phyloP scores from a whole-genome alignment of 2,329 filamentous ascomycete genomes.

The Aspergillus cejpii region DNA sequence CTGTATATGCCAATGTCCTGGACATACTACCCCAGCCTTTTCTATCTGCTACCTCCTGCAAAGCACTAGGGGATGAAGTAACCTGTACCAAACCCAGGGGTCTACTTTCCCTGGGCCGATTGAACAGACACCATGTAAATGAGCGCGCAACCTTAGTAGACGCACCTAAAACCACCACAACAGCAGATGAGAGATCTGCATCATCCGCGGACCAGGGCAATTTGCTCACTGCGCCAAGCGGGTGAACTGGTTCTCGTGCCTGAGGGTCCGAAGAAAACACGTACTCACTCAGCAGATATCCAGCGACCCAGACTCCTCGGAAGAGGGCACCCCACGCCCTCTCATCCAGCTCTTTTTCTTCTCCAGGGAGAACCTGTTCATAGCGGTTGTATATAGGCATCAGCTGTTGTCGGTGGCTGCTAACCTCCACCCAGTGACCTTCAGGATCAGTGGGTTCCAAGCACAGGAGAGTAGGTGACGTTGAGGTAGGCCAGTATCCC shows the following conservation, averaged over 20 bases:
- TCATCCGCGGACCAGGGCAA: constrained; percentile 25
- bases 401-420: constrained; percentile 30
- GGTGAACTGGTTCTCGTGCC: constrained; percentile 5
- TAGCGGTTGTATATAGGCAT: constrained; percentile 46
- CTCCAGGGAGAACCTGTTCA: constrained; percentile 7
- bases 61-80: constrained; percentile 4
- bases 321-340: constrained; percentile 23
- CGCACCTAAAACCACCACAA: constrained; percentile 27
- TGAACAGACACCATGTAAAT: constrained; percentile 9
- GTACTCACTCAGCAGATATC: constrained; percentile 30
- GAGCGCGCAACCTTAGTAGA: constrained; percentile 25
- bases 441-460: constrained; percentile 21
- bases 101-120: background rate
- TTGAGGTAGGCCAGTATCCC: constrained; percentile 43
- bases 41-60: background rate
- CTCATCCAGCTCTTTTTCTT: background rate
- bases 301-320: constrained; percentile 20
- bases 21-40: background rate
- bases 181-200: constrained; percentile 32
- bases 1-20: constrained; percentile 3
- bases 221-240: constrained; percentile 12
- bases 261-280: constrained; percentile 20
- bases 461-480: constrained; percentile 28
- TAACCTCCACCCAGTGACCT: constrained; percentile 35
- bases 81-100: constrained; percentile 10